Evolutionary conservation across 2,329 filamentous ascomycete genomes (phyloP), one percentile per base, ranked within the genome.

Genomic region (Aspergillus bombycis): DNA sequence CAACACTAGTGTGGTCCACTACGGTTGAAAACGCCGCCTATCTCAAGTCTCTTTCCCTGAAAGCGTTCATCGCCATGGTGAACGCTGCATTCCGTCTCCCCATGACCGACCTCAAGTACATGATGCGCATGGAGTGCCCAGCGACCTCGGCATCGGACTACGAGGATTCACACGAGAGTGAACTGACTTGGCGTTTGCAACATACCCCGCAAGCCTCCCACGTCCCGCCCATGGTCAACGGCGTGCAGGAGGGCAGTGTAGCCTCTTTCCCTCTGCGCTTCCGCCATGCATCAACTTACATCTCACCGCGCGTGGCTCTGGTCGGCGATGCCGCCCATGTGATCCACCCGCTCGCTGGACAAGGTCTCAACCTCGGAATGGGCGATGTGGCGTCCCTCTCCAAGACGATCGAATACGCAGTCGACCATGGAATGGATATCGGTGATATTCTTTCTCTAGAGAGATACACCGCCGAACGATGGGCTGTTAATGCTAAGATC

Each of bases 251-350:
- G 59, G 89, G 89, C 69, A 93, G 88, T 21, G 83, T 96, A 16
- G 94, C 95, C 1, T 94, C 92, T 0, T 99, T 99, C 79, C 95
- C 95, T 0, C 86, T 99, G 21, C 92, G 91, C 74, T 85, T 98
- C 82, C 89, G 94, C 32, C 95, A 99, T 76, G 94, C 94, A n/a
- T 92, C 96, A 73, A 93, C 92, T 1, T 99, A 99, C 75, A 91
- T 92, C 48, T 91, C 89, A 45, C 93, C 97, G 72, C 90, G 95
- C n/a, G 84, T 97, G 10, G 95, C 94, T 0, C 86, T 99, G 1
- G 88, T 99, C 41, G 95, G 95, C 65, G 95, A 99, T 69, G 95
- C 95, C 1, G 95, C 95, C 9, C 95, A 99, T 77, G 96, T 94
- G 1, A 89, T 97, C 68, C 95, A 99, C 77, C 95, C 95, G 0